phyloP scores from a whole-genome alignment of 2,329 filamentous ascomycete genomes.

The Phialocephala sp. region DNA sequence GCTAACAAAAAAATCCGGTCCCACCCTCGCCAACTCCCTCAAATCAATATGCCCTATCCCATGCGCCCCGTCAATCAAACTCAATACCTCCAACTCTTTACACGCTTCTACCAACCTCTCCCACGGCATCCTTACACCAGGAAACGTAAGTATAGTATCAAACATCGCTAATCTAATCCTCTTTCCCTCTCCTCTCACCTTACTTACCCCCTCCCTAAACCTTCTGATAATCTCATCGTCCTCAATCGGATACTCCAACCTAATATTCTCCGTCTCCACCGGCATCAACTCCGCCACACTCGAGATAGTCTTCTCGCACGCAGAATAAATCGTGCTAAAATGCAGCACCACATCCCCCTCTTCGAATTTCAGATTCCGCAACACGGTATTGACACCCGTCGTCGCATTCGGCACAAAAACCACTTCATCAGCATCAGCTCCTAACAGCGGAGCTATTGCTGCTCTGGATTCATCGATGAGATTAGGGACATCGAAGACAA shows the following conservation, averaged over 20 bases:
- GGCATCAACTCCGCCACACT: constrained; percentile 53
- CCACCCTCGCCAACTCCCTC: constrained; percentile 67
- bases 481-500: constrained; percentile 68
- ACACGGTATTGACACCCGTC: constrained; percentile 73
- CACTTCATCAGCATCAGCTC: constrained; percentile 66
- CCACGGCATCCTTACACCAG: constrained; percentile 81
- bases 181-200: constrained; percentile 59
- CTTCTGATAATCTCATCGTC: constrained; percentile 68
- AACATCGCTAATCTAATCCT: constrained; percentile 75
- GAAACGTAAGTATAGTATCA: constrained; percentile 79
- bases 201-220: constrained; percentile 63
- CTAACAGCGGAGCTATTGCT: constrained; percentile 68
- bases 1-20: constrained; percentile 85
- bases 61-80: constrained; percentile 83
- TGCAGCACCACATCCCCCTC: constrained; percentile 71
- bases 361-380: constrained; percentile 76
- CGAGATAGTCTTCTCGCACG: constrained; percentile 73
- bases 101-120: constrained; percentile 69
- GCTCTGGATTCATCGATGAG: constrained; percentile 68
- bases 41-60: constrained; percentile 75
- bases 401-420: constrained; percentile 86
- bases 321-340: constrained; percentile 80
- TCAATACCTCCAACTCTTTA: constrained; percentile 69
- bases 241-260: constrained; percentile 65
- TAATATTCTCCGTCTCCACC: not conserved